Evolutionary conservation across 495 filamentous ascomycete species (phyloP), one percentile per base, ranked within the genome.

Genomic region (Usnea hakonensis): DNA sequence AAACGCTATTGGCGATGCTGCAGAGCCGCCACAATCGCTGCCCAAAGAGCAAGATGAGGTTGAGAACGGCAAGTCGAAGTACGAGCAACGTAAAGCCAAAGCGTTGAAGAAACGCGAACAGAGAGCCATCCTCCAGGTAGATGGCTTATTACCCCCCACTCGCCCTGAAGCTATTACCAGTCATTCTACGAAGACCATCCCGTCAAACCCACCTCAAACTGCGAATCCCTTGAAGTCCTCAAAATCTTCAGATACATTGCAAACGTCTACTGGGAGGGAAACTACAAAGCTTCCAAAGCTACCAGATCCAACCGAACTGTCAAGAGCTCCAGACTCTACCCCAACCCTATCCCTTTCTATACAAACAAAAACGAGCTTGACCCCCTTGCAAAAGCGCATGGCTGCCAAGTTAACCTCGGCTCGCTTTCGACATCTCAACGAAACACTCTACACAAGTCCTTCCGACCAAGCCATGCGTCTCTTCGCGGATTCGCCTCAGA

Each of bases 341-440:
- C 73, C 66, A 41, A 58, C 70, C 17, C 53, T 73, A 57, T 69
- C 75, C 26, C 66, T 68, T 28, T 65, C 69, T 32, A 13, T 52
- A 62, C 74, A 69, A 35, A 78, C 69, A 37, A 75, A 70, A 48
- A 70, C 65, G 53, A 72, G 84, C 57, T 82, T 98, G 62, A 98
- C 94, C 0, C 91, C 94, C 36, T 82, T 98, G 56, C 94, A 98
- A 78, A 85, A 87, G 61, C 85, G 87, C 5, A 98, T 98, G 94
- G 88, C 88, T 60, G 84, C 89, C 64, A 97, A 97, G 75, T 85
- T 98, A 59, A 81, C 91, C 60, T 91, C 90, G 7, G 91, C 94
- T 17, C 93, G 94, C 62, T 98, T 98, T 83, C 91, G 94, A 66
- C 90, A 97, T 72, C 84, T 98, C 64, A 98, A 98, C 76, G 86